These are phyloP conservation scores for Coriaria nepalensis DNA, from an alignment of 306 rosid species.

Conservation along the genomic window DNA sequence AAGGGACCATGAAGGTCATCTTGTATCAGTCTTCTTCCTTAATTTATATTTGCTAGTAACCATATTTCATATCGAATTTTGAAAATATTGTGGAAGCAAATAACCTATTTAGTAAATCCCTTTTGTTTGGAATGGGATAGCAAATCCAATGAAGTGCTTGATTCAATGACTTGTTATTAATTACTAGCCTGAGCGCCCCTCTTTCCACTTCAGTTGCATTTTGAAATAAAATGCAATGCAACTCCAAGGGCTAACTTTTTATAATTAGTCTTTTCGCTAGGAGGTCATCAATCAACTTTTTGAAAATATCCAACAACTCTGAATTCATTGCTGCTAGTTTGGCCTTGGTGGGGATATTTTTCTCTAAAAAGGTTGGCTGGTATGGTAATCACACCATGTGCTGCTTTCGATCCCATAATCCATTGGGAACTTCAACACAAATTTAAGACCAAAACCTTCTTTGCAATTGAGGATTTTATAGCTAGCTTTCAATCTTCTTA, in stretches of 20 bases:
- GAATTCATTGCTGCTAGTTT: not conserved
- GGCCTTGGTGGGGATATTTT: not conserved
- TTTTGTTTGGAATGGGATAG: not conserved
- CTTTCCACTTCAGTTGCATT: not conserved
- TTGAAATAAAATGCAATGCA: not conserved
- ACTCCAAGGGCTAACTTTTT: not conserved
- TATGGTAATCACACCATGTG: no score
- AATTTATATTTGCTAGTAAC: not conserved
- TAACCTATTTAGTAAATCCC: not conserved
- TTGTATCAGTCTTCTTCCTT: not conserved
- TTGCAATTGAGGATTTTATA: no score
- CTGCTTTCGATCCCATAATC: no score
- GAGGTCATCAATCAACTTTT: not conserved
- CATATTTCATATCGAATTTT: not conserved
- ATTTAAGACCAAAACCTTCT: no score
- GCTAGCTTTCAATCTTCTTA: no score
- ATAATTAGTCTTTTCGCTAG: not conserved
- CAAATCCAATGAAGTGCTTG: no score
- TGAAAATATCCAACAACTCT: not conserved
- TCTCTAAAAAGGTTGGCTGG: no score
- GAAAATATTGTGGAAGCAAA: not conserved
- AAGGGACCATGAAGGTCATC: not conserved
- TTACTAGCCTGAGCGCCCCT: not conserved
- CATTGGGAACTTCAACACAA: no score
- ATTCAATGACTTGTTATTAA: not conserved